phyloP scores from a whole-genome alignment of 2,329 filamentous ascomycete genomes.

The Penicillium capsulatum region DNA sequence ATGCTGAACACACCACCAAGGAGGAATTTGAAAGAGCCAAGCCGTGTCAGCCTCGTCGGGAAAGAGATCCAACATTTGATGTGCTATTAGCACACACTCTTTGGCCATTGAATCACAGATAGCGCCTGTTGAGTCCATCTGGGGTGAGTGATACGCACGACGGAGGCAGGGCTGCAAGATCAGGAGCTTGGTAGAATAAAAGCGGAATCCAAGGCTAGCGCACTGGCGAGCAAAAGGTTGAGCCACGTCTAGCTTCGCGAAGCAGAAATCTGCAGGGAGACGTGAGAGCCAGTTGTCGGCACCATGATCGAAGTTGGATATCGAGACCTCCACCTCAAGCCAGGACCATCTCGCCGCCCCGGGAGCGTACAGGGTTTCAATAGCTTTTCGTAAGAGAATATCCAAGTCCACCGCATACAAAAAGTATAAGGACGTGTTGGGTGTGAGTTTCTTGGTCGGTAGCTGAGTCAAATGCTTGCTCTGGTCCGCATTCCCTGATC shows the following conservation, averaged over 20 bases:
- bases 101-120: constrained; percentile 34
- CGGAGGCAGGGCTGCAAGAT: constrained; percentile 44
- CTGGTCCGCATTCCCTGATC: constrained; percentile 14
- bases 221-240: constrained; percentile 32
- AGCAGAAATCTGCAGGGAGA: constrained; percentile 36
- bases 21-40: constrained; percentile 31
- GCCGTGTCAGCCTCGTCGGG: constrained; percentile 32
- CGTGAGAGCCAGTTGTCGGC: constrained; percentile 38
- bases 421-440: constrained; percentile 39
- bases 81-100: constrained; percentile 35
- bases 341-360: constrained; percentile 34
- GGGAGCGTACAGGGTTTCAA: constrained; percentile 40
- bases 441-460: constrained; percentile 28
- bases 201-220: constrained; percentile 38
- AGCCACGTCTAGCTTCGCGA: constrained; percentile 24
- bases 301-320: constrained; percentile 32
- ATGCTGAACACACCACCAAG: constrained; percentile 43
- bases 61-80: constrained; percentile 32
- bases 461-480: constrained; percentile 20
- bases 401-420: constrained; percentile 38
- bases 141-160: constrained; percentile 30
- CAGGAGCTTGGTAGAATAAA: constrained; percentile 42
- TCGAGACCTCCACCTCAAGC: constrained; percentile 35
- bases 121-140: constrained; percentile 24
- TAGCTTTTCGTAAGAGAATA: constrained; percentile 34